These are phyloP conservation scores for Epichloe brachyelytri DNA, from an alignment of 2,329 filamentous ascomycete genomes.

Conservation along the genomic window DNA sequence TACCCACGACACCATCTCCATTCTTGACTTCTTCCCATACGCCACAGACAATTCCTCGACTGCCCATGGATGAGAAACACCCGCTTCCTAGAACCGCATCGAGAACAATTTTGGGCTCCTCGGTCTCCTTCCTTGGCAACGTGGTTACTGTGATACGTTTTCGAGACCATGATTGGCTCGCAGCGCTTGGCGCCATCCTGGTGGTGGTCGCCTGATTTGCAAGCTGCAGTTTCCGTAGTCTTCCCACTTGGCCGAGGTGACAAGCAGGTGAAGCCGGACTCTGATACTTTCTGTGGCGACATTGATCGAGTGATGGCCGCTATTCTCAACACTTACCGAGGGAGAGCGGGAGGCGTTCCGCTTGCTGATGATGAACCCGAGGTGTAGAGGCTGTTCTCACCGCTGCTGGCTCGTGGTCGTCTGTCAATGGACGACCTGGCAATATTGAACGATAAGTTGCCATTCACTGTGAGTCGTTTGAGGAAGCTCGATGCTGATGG, in stretches of 20 bases:
- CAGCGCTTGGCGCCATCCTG: constrained; percentile 44
- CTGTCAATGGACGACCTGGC: constrained; percentile 61
- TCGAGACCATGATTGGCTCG: constrained; percentile 54
- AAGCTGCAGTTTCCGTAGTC: constrained; percentile 78
- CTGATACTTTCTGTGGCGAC: constrained; percentile 60
- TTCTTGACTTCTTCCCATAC: constrained; percentile 70
- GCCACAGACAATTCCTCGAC: constrained; percentile 76
- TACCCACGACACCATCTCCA: constrained; percentile 41
- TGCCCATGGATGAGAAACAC: constrained; percentile 72
- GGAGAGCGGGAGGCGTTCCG: constrained; percentile 39
- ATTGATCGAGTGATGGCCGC: constrained; percentile 42
- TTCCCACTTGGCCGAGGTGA: constrained; percentile 69
- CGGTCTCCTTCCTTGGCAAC: constrained; percentile 48
- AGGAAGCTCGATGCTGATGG: constrained; percentile 71
- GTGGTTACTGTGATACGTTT: constrained; percentile 69
- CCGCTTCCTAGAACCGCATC: constrained; percentile 77
- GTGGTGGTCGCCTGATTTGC: constrained; percentile 66
- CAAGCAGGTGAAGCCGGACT: constrained; percentile 73
- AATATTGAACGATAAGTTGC: constrained; percentile 65
- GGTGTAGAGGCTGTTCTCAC: constrained; percentile 48
- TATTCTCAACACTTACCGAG: constrained; percentile 41
- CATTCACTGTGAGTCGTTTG: constrained; percentile 59
- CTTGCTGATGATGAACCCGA: constrained; percentile 40
- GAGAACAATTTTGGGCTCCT: constrained; percentile 50
- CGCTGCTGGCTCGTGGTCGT: constrained; percentile 35